Percentiles rank a stretch among this genome's conserved stretches.
These are phyloP conservation scores for Cyberlindnera bimundalis DNA, from an alignment of 805 yeast species.

Conservation along the genomic window DNA sequence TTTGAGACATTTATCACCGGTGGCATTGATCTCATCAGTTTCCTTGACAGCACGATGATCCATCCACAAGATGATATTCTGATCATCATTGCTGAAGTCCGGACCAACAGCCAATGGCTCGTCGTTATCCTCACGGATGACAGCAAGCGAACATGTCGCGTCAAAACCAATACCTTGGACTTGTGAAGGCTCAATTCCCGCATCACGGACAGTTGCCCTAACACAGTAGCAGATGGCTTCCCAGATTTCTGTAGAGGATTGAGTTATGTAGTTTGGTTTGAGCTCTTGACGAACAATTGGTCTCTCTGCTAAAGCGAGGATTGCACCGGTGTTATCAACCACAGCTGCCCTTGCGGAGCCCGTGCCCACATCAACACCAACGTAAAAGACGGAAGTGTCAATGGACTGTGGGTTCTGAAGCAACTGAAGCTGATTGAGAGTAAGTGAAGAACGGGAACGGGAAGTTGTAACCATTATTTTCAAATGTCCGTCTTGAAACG, in stretches of 20 bases:
- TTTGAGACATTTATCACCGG: conserved; percentile 73
- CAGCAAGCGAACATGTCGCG: conserved; percentile 95
- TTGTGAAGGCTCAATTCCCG: conserved; percentile 62
- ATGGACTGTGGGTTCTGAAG: conserved; percentile 27
- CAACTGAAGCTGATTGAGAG: conserved; percentile 27
- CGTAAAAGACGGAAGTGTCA: conserved; percentile 41
- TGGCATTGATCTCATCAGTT: conserved; percentile 75
- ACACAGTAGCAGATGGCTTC: conserved; percentile 80
- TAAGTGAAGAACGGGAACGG: conserved; percentile 28
- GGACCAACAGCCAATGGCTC: conserved; percentile 90
- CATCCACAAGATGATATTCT: conserved; percentile 95
- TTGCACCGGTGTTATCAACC: conserved; percentile 79
- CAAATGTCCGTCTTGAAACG: no score
- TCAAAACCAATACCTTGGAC: conserved; percentile 93
- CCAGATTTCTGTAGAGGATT: conserved; percentile 91
- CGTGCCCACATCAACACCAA: conserved; percentile 95
- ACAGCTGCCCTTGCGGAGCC: conserved; percentile 96
- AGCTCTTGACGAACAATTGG: conserved; percentile 76
- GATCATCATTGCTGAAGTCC: conserved; percentile 64
- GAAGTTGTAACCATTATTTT: conserved; percentile 16
- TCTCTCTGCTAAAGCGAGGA: conserved; percentile 73
- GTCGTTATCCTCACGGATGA: conserved; percentile 59
- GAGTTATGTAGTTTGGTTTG: conserved; percentile 73
- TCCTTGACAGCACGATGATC: conserved; percentile 91
- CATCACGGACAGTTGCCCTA: conserved; percentile 65